Evolutionary conservation across 768 basidiomycete genomes (phyloP).

Genomic region (Lactarius deliciosus): DNA sequence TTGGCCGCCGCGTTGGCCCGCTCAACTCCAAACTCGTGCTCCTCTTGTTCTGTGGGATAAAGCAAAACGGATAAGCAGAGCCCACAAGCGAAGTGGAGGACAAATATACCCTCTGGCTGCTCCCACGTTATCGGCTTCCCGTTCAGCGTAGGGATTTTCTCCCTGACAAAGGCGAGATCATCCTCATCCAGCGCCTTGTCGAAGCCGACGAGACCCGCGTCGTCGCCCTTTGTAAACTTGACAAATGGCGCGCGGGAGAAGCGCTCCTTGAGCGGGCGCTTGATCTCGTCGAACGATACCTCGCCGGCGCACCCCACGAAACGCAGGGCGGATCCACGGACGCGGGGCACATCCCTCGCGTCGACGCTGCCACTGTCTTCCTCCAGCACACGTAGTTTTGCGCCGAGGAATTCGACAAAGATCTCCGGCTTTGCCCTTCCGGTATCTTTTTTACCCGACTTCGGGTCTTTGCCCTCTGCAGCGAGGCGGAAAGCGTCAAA

Average conservation of each 20-base stretch:
- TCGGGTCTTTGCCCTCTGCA: slow-evolving; percentile 34
- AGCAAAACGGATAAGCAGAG: background rate
- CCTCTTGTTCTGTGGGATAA: slow-evolving; percentile 56
- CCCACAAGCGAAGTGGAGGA: background rate
- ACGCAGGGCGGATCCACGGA: slow-evolving; percentile 47
- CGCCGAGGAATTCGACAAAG: slow-evolving; percentile 73
- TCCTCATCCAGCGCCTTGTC: slow-evolving; percentile 70
- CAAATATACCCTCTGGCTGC: slow-evolving; percentile 53
- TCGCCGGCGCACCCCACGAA: slow-evolving; percentile 54
- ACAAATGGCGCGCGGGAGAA: slow-evolving; percentile 50
- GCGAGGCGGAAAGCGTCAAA: slow-evolving; percentile 78
- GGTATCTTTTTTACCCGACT: slow-evolving; percentile 36
- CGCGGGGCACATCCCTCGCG: slow-evolving; percentile 44
- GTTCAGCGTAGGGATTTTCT: slow-evolving; percentile 62
- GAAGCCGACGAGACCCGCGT: slow-evolving; percentile 50
- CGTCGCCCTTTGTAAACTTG: slow-evolving; percentile 47
- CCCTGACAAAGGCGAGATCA: slow-evolving; percentile 67
- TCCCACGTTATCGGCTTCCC: slow-evolving; percentile 65
- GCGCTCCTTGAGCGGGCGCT: slow-evolving; percentile 50
- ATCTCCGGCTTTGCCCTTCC: slow-evolving; percentile 51
- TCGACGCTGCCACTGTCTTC: slow-evolving; percentile 52
- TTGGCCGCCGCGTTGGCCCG: slow-evolving; percentile 70
- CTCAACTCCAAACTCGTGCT: slow-evolving; percentile 70
- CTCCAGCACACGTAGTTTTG: slow-evolving; percentile 60
- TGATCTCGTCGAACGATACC: slow-evolving; percentile 64